Percentiles rank a stretch among this genome's conserved stretches.
phyloP scores from a whole-genome alignment of 805 yeast species.

The Kazachstania taianensis region DNA sequence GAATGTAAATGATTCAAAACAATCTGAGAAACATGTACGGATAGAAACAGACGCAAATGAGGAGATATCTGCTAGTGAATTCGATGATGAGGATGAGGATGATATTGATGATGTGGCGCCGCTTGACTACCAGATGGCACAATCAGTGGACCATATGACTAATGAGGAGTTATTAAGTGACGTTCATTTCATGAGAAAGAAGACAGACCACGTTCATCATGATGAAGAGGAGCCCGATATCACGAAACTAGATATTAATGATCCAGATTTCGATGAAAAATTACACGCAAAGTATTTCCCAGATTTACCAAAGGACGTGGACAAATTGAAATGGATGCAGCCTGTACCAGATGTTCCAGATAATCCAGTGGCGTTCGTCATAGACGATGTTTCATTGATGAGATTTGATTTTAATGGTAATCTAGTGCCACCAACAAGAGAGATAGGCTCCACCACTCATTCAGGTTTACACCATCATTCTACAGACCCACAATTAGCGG shows the following conservation, averaged over 20 bases:
- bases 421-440: constrained; percentile 49
- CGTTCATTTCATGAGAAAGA: constrained; percentile 61
- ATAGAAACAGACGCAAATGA: constrained; percentile 1
- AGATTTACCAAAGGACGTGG: constrained; percentile 73
- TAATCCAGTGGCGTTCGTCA: constrained; percentile 13
- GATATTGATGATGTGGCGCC: constrained; percentile 48
- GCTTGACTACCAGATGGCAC: constrained; percentile 36
- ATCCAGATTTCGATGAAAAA: constrained; percentile 68
- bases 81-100: constrained; percentile 30
- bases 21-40: constrained; percentile 10
- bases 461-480: constrained; percentile 88
- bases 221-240: constrained; percentile 26
- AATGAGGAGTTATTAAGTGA: constrained; percentile 33
- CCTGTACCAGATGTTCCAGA: constrained; percentile 40
- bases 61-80: constrained; percentile 3
- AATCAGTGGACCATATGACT: constrained; percentile 36
- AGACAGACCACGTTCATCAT: constrained; percentile 5
- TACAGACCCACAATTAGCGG: constrained; percentile 79
- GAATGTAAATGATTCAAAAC: constrained; percentile 9
- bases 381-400: constrained; percentile 50
- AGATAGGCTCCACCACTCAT: constrained; percentile 39
- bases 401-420: constrained; percentile 86
- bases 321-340: constrained; percentile 86
- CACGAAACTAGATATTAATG: constrained; percentile 51
- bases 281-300: constrained; percentile 83